Percentiles rank a stretch among this genome's conserved stretches.
phyloP scores from a whole-genome alignment of 768 basidiomycete genomes.

The Termitomyces sp. region DNA sequence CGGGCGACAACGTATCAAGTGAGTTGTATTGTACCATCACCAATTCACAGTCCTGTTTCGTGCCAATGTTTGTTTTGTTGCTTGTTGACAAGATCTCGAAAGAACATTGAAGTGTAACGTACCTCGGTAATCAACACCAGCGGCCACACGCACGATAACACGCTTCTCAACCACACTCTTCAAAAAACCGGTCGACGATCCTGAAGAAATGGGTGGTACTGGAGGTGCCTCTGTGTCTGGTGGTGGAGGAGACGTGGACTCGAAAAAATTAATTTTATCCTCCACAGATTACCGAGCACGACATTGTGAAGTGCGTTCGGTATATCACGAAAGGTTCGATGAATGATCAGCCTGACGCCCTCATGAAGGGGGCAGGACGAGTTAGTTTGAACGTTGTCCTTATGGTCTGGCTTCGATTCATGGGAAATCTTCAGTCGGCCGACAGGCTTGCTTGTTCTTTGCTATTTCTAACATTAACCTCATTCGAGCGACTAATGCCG shows the following conservation, averaged over 20 bases:
- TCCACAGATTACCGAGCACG: neutral
- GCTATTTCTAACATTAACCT: neutral
- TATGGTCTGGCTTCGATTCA: neutral
- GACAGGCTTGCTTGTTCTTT: neutral
- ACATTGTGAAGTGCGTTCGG: neutral
- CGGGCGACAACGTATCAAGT: neutral
- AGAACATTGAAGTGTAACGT: slow-evolving; percentile 12
- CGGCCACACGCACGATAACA: slow-evolving; percentile 87
- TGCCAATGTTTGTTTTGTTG: too few relatives aligned
- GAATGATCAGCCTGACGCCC: neutral
- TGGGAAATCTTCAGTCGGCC: neutral
- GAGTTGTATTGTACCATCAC: neutral
- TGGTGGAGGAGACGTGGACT: slow-evolving; percentile 25
- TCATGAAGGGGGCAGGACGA: neutral
- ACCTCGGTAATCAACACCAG: slow-evolving; percentile 94
- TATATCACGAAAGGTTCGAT: neutral
- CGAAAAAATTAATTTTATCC: too few relatives aligned
- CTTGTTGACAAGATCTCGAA: too few relatives aligned
- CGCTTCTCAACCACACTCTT: slow-evolving; percentile 96
- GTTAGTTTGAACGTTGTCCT: neutral
- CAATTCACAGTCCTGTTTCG: neutral
- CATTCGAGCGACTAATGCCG: neutral
- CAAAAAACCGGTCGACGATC: slow-evolving; percentile 89
- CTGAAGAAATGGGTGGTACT: slow-evolving; percentile 44
- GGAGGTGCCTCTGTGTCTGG: slow-evolving; percentile 40